Base-by-base conservation (phyloP, 2,329 filamentous ascomycete genomes). In the Trichoderma atroviride region DNA sequence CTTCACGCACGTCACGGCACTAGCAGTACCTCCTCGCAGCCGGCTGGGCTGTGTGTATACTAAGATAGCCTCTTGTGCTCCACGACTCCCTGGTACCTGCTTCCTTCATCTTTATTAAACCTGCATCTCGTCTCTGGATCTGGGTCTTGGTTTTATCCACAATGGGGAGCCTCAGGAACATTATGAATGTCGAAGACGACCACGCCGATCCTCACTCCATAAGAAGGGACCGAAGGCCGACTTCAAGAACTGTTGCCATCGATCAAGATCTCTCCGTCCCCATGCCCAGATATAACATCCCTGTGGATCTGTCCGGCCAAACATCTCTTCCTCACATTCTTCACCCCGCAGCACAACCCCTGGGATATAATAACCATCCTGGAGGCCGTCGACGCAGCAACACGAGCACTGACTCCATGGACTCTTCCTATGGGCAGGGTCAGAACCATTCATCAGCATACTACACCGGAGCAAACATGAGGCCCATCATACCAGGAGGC, bases 81-180 rank as follows among this genome's bases (percentile, higher is more conserved):
- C 69, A 59, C 72, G 69, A 68, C 73, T 67, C 59, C 71, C 71
- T 69, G 71, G 74, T 71, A 74, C 75, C 70, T 71, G 58, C 70
- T 71, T 76, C 78, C 79, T 81, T 80, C 80, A 79, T 81, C 77
- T 60, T 33, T 47, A 53, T 53, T 66, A 33, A 33, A 68, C 57
- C 60, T 52, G 37, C 58, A 27, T 69, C 60, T 52, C 67, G 24
- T 62, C 78, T 81, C 40, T n/a, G 53, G 53, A 37, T 67, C 55
- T 59, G 63, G n/a, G 5, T 77, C 33, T 35, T 7, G 33, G 7
- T 35, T 14, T 5, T 74, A 74, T 75, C 78, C 77, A 78, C 78
- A 79, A 87, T 88, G 85, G 81, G 84, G 73, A 86, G 83, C 75
- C 81, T 88, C 73, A 83, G 82, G 74, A 85, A 85, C 75, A 88